A percentile compares a stretch with the other conserved stretches of the same genome.
phyloP scores from a whole-genome alignment of 208 protist genomes.

The Acanthamoeba healyi region DNA sequence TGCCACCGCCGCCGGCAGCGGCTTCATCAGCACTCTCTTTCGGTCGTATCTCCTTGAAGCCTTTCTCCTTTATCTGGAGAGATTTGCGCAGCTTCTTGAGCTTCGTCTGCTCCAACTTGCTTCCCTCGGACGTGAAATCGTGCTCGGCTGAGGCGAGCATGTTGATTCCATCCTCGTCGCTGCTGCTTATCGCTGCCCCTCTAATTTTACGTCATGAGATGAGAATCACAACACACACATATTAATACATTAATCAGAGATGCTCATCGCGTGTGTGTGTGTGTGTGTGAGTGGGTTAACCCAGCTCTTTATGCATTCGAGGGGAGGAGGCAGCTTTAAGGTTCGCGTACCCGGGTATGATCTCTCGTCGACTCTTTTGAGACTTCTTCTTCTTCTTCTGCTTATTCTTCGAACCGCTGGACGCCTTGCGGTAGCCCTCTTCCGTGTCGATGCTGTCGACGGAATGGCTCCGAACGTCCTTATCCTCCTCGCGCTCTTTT shows the following conservation, averaged over 20 bases:
- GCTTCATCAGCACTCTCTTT: not conserved
- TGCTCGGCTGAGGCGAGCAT: slow-evolving; percentile 33
- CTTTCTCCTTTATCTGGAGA: slow-evolving; percentile 48
- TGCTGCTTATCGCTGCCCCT: slow-evolving; percentile 27
- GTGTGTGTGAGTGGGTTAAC: too few species aligned
- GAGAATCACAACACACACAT: not conserved
- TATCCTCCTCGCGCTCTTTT: slow-evolving; percentile 40
- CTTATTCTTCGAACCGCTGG: not conserved
- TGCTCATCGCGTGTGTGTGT: too few species aligned
- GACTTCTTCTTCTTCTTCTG: slow-evolving; percentile 59
- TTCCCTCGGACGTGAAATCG: not conserved
- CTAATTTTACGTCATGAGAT: not conserved
- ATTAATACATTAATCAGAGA: too few species aligned
- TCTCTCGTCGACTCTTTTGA: not conserved
- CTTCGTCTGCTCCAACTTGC: slow-evolving; percentile 4
- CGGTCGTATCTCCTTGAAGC: slow-evolving; percentile 15
- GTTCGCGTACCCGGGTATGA: not conserved
- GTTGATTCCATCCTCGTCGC: slow-evolving; percentile 56
- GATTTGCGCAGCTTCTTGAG: slow-evolving; percentile 46
- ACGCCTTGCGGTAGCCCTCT: not conserved
- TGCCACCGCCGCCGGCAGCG: not conserved
- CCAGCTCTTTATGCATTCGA: too few species aligned
- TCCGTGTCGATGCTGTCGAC: not conserved
- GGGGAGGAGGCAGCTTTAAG: too few species aligned
- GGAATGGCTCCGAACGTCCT: not conserved